phyloP scores from a whole-genome alignment of 2,329 filamentous ascomycete species.

The Sordariomycetes sp. region DNA sequence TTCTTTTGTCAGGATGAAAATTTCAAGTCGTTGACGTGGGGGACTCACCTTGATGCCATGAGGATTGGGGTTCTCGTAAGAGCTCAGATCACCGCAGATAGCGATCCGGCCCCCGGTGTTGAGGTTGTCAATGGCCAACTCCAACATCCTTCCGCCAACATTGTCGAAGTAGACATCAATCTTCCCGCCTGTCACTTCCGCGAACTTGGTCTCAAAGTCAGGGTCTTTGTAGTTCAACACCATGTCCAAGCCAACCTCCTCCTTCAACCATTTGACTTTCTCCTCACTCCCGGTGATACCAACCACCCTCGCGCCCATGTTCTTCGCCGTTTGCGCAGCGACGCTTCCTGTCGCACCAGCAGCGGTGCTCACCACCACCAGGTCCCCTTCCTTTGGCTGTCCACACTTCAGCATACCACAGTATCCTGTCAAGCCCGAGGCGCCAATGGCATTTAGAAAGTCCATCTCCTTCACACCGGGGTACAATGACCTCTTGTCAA shows the following conservation, averaged over 20 bases:
- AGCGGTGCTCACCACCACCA: slow-evolving; percentile 68
- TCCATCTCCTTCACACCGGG: slow-evolving; percentile 38
- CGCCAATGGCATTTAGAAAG: slow-evolving; percentile 51
- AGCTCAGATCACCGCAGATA: slow-evolving; percentile 62
- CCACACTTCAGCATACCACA: slow-evolving; percentile 65
- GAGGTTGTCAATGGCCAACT: slow-evolving; percentile 53
- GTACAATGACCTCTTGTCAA: slow-evolving; percentile 28
- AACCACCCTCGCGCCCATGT: slow-evolving; percentile 53
- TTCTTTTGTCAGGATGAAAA: slow-evolving; percentile 12
- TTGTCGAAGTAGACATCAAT: slow-evolving; percentile 70
- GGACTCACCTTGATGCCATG: not conserved
- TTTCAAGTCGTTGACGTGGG: not conserved
- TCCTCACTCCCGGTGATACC: slow-evolving; percentile 58
- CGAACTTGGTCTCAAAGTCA: slow-evolving; percentile 51
- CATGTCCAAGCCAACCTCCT: slow-evolving; percentile 56
- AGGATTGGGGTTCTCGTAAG: slow-evolving; percentile 47
- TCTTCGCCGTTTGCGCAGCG: slow-evolving; percentile 71
- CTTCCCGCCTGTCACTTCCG: slow-evolving; percentile 45
- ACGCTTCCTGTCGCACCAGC: slow-evolving; percentile 72
- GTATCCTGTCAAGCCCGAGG: slow-evolving; percentile 67
- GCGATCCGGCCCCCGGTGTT: slow-evolving; percentile 55
- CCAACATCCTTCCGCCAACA: slow-evolving; percentile 62
- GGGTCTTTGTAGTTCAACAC: slow-evolving; percentile 61
- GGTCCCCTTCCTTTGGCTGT: slow-evolving; percentile 58
- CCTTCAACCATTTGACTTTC: slow-evolving; percentile 56